These are phyloP conservation scores for Aspergillaceae sp. DNA, from an alignment of 2,329 filamentous ascomycete genomes.

Conservation along the genomic window DNA sequence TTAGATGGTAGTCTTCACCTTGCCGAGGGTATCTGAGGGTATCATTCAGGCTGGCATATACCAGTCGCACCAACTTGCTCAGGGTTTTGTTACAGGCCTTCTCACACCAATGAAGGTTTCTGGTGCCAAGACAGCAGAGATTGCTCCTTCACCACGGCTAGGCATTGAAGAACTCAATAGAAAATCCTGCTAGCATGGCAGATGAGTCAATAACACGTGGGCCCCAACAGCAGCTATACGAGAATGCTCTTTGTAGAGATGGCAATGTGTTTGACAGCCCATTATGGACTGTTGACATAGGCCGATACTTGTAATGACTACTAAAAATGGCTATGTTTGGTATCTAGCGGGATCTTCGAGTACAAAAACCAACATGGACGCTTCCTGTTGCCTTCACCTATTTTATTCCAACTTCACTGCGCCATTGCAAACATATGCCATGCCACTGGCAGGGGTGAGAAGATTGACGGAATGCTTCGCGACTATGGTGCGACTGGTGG, in stretches of 20 bases:
- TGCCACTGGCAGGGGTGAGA: conserved; percentile 11
- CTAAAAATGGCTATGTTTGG: no score
- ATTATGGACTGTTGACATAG: not conserved
- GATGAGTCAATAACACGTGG: conserved; percentile 6
- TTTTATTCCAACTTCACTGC: conserved; percentile 13
- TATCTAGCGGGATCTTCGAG: no score
- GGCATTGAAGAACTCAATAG: conserved; percentile 12
- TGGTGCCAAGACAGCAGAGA: conserved; percentile 9
- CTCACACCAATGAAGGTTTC: conserved; percentile 12
- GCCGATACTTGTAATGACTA: no score
- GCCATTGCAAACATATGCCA: conserved; percentile 13
- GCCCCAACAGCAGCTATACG: conserved; percentile 2
- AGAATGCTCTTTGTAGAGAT: conserved; percentile 13
- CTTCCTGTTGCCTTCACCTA: conserved; percentile 10
- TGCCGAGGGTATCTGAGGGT: conserved; percentile 3
- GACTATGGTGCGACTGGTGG: conserved; percentile 8
- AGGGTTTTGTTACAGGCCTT: conserved; percentile 10
- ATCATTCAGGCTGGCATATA: conserved; percentile 8
- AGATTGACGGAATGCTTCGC: conserved; percentile 10
- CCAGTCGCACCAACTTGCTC: conserved; percentile 9
- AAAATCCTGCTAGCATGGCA: conserved; percentile 7
- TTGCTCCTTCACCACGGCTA: conserved; percentile 9
- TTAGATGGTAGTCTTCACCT: conserved; percentile 9
- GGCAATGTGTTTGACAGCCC: conserved; percentile 10
- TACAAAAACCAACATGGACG: conserved; percentile 1